Percentiles rank a stretch among this genome's conserved stretches.
Conservation (phyloP, 352 stramenopile genomes). For the Phytophthora multivora region DNA sequence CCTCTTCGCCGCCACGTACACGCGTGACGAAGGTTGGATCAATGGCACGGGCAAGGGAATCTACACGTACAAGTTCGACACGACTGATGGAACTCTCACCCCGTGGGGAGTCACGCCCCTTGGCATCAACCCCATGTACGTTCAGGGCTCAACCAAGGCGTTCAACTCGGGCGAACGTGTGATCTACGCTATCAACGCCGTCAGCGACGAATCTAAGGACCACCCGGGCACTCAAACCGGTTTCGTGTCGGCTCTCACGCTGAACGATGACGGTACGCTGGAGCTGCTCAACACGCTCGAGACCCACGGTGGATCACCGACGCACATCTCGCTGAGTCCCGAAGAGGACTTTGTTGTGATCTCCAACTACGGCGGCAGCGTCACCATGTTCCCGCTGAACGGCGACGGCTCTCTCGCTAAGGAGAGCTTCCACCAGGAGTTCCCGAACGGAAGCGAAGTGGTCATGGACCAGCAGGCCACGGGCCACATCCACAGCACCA, state of each 20-base stretch:
- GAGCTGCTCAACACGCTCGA: slow-evolving; percentile 57
- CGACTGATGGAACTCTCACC: slow-evolving; percentile 43
- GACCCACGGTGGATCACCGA: slow-evolving; percentile 48
- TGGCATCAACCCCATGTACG: slow-evolving; percentile 80
- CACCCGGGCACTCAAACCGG: slow-evolving; percentile 42
- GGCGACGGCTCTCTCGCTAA: slow-evolving; percentile 46
- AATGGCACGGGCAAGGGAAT: slow-evolving; percentile 71
- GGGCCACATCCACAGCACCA: slow-evolving; percentile 68
- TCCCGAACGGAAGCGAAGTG: slow-evolving; percentile 40
- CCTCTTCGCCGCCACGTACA: slow-evolving; percentile 66
- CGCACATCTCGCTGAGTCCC: slow-evolving; percentile 58
- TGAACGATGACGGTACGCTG: slow-evolving; percentile 39
- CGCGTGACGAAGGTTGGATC: slow-evolving; percentile 68
- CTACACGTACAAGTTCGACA: slow-evolving; percentile 60
- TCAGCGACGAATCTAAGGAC: slow-evolving; percentile 35
- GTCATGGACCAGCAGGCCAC: slow-evolving; percentile 46
- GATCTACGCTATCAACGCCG: slow-evolving; percentile 67
- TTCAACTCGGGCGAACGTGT: slow-evolving; percentile 33
- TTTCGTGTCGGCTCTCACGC: slow-evolving; percentile 52
- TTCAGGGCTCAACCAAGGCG: slow-evolving; percentile 40
- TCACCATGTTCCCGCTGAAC: slow-evolving; percentile 61
- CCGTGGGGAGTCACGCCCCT: slow-evolving; percentile 40
- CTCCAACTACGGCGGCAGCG: slow-evolving; percentile 69
- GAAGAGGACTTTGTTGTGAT: slow-evolving; percentile 58
- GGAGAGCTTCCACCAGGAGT: slow-evolving; percentile 47